These are phyloP conservation scores for Phialophora tarda DNA, from an alignment of 2,329 filamentous ascomycete genomes.

Conservation along the genomic window DNA sequence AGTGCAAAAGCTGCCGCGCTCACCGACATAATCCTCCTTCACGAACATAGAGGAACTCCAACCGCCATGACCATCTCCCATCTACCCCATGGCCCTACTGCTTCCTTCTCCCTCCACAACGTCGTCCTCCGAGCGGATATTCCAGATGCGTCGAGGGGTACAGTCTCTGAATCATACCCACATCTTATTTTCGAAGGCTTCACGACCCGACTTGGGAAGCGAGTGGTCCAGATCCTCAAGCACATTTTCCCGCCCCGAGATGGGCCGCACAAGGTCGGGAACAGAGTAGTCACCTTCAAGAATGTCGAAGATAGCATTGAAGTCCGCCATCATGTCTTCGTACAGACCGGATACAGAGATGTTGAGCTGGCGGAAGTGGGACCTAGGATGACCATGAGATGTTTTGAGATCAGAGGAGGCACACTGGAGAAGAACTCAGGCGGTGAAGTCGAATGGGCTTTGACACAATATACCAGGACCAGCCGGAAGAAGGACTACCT, in stretches of 20 bases:
- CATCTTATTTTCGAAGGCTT: conserved; percentile 97
- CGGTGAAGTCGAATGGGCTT: conserved; percentile 93
- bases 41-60: conserved; percentile 91
- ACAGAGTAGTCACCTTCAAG: conserved; percentile 88
- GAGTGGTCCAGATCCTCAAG: conserved; percentile 88
- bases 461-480: conserved; percentile 94
- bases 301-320: conserved; percentile 89
- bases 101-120: conserved; percentile 87
- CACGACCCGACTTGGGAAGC: conserved; percentile 75
- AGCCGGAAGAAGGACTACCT: conserved; percentile 95
- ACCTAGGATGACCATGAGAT: conserved; percentile 94
- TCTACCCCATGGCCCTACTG: conserved; percentile 85
- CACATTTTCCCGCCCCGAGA: conserved; percentile 93
- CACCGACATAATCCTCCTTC: conserved; percentile 82
- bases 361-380: conserved; percentile 90
- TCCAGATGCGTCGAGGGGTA: conserved; percentile 82
- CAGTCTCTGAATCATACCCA: conserved; percentile 89
- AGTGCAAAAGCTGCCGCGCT: conserved; percentile 81
- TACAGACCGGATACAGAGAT: conserved; percentile 86
- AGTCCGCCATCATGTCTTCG: conserved; percentile 91
- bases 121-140: conserved; percentile 93
- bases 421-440: conserved; percentile 85
- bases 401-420: conserved; percentile 90
- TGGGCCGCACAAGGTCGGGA: conserved; percentile 78
- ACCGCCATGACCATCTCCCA: conserved; percentile 88